Base-by-base conservation (phyloP, 805 yeast genomes). In the Schizosaccharomyces japonicus region DNA sequence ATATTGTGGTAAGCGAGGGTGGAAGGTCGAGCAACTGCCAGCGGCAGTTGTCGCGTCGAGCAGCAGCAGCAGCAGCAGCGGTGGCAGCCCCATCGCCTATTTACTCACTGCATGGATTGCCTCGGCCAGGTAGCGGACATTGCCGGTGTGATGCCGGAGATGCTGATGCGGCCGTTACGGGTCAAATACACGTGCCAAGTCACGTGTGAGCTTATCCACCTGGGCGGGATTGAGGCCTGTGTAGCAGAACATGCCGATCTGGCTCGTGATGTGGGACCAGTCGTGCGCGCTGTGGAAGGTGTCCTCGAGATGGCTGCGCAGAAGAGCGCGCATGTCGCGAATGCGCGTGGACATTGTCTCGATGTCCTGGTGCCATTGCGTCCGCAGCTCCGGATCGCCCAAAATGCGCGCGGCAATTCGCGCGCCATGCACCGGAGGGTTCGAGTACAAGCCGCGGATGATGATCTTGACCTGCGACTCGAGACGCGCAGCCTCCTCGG, bases 171-270 rank as follows among this genome's bases (percentile, higher is more conserved):
- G 33, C 96, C 96, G 61, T 84, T 90, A 52, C 75, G 70, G 27
- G 95, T 83, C 56, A 90, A 73, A 62, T 87, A 87, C 34, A 87
- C 78, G 15, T 81, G 75, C 63, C 66, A n/a, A 77, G 61, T 81
- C 75, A 47, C 71, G 67, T 60, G 80, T 78, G 57, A 87, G 69
- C 52, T 68, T 64, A 50, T 73, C 67, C 45, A 82, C 87, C 64
- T 84, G 93, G 46, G 71, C 74, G 42, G 73, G 66, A 29, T 63
- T 60, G 52, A 87, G 70, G 5, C 95, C 94, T 31, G 95, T 85
- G 68, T 72, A 87, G 57, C 87, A 81, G 65, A 87, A 87, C 96
- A 87, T 87, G 56, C 98, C 98, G 60, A 87, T 79, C 64, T 87
- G 96, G 58, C 76, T 71, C 49, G 80, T 67, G 56, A 87, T 70